Percentiles rank a stretch among this genome's conserved stretches.
phyloP scores from a whole-genome alignment of 2,329 filamentous ascomycete species.

The Lecanoromycetidae sp. region DNA sequence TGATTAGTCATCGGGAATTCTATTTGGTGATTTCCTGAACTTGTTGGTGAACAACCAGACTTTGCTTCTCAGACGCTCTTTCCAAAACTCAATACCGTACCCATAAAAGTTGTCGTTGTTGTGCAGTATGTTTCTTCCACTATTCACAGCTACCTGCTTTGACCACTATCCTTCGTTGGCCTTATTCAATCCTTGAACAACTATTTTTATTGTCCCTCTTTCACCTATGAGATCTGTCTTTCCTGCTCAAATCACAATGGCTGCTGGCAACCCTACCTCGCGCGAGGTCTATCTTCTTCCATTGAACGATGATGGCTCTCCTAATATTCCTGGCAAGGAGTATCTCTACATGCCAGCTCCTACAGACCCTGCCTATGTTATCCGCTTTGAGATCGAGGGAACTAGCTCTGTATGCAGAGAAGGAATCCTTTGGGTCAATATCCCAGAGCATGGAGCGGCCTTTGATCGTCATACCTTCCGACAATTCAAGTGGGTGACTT shows the following conservation, averaged over 20 bases:
- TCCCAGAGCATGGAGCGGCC: slow-evolving; percentile 61
- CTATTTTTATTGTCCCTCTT: background rate
- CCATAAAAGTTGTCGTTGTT: background rate
- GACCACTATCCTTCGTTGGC: background rate
- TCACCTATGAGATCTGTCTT: too few species aligned
- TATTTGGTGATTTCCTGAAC: too few species aligned
- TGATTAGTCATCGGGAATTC: too few species aligned
- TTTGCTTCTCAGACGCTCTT: background rate
- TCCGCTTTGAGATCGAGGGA: slow-evolving; percentile 86
- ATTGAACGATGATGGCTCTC: slow-evolving; percentile 84
- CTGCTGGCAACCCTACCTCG: slow-evolving; percentile 28
- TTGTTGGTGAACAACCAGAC: background rate
- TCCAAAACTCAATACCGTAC: too few species aligned
- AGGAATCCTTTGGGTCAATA: slow-evolving; percentile 93
- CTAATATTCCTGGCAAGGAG: slow-evolving; percentile 62
- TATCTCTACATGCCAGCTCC: slow-evolving; percentile 87
- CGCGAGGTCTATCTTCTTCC: slow-evolving; percentile 75
- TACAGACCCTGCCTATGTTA: slow-evolving; percentile 55
- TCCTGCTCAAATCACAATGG: too few species aligned
- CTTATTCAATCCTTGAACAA: background rate
- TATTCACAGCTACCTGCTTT: too few species aligned
- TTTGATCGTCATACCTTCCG: slow-evolving; percentile 72
- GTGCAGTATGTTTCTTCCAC: background rate
- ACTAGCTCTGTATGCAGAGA: slow-evolving; percentile 90
- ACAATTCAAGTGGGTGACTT: slow-evolving; percentile 65